phyloP scores from a whole-genome alignment of 2,329 filamentous ascomycete genomes.

The Beauveria scarabaeidicola region DNA sequence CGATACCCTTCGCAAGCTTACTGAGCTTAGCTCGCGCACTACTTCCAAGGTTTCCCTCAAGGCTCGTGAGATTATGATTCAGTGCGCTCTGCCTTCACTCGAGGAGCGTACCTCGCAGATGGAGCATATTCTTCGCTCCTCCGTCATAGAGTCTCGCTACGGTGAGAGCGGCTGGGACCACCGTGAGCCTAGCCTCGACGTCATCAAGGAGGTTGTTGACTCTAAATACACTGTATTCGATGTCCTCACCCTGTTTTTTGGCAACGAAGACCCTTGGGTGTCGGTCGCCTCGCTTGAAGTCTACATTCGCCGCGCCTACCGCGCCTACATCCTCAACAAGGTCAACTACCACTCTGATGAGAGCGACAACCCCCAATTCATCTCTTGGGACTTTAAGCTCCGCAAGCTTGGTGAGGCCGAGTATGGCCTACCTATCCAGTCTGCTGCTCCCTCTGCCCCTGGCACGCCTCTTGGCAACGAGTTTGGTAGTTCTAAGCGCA shows the following conservation, averaged over 20 bases:
- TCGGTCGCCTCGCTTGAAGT: conserved; percentile 89
- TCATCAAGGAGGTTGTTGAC: conserved; percentile 96
- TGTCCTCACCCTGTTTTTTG: conserved; percentile 90
- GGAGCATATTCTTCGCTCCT: conserved; percentile 95
- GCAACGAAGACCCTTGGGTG: conserved; percentile 89
- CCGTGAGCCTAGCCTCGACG: conserved; percentile 77
- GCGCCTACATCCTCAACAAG: conserved; percentile 84
- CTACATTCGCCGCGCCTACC: conserved; percentile 92
- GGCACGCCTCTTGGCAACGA: conserved; percentile 53
- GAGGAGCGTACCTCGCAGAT: conserved; percentile 94
- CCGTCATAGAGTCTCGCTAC: conserved; percentile 93
- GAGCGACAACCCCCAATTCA: conserved; percentile 55
- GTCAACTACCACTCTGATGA: conserved; percentile 86
- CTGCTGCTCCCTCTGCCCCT: conserved; percentile 77
- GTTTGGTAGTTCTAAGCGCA: conserved; percentile 54
- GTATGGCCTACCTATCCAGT: conserved; percentile 72
- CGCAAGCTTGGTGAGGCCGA: conserved; percentile 89
- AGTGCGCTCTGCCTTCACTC: conserved; percentile 89
- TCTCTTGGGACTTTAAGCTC: conserved; percentile 94
- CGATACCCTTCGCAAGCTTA: conserved; percentile 71
- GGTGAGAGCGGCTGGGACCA: conserved; percentile 97
- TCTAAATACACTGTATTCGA: conserved; percentile 98
- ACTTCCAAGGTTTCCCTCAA: conserved; percentile 96
- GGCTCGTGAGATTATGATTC: conserved; percentile 93
- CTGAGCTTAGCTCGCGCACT: conserved; percentile 69